Evolutionary conservation across 805 yeast species (phyloP), one percentile per base, ranked within the genome.

Genomic region (Candida nitratophila): DNA sequence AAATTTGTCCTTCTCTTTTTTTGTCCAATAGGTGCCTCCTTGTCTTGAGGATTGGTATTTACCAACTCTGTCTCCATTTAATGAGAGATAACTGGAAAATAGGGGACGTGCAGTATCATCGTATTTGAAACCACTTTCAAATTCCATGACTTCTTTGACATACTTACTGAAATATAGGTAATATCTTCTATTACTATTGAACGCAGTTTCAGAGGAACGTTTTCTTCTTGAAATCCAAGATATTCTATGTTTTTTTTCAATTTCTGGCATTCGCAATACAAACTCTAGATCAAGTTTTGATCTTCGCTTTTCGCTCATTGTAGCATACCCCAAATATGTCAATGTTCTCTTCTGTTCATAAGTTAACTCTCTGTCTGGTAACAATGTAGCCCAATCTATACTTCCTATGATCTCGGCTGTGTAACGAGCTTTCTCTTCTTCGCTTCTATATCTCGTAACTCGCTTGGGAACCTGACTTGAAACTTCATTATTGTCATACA

Each of bases 1-100:
- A 55, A 81, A 81, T 14, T 44, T 34, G 19, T 73, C 74, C 50
- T 80, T 79, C 44, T 81, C 85, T 1, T 45, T 43, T 0, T 53
- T 45, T 1, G 68, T 54, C 86, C 86, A 79, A 17, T 48, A 40
- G 6, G 65, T 53, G 0, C 77, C 76, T 17, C 49, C 53, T 16
- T 61, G 56, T n/a, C 21, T 32, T 3, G 37, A 27, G 12, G 7
- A 14, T 30, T 42, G 39, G 8, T 20, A 39, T 24, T 16, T 31
- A 14, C n/a, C 40, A 20, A 32, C 26, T 34, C 33, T 27, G 6
- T 34, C 26, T 9, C 29, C 38, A 6, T n/a, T 31, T 20, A 9
- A 8, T 7, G 42, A 33, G 4, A 37, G 27, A 19, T 16, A 37
- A 24, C 40, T 31, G 20, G 31, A 33, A 17, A n/a, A 19, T 8